These are phyloP conservation scores for Zygoascus biomembranicola DNA, from an alignment of 805 yeast species.

Conservation along the genomic window DNA sequence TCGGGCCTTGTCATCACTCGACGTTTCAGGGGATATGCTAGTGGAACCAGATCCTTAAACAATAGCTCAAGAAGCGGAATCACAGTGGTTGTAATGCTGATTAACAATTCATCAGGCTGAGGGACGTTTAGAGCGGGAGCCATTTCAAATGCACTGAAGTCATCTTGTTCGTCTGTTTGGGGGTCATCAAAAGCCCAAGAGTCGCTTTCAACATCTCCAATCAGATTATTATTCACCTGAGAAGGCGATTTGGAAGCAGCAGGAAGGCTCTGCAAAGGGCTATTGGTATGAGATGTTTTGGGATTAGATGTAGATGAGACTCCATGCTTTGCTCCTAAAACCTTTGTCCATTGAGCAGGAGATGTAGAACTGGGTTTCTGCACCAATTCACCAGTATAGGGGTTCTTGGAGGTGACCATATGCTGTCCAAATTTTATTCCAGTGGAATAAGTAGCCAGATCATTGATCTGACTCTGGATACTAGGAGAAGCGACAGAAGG, in stretches of 20 bases:
- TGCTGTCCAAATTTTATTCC: constrained; percentile 17
- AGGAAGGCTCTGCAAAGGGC: background rate
- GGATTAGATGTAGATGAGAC: background rate
- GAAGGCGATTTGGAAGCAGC: background rate
- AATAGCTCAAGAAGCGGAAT: constrained; percentile 12
- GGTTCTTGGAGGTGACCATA: constrained; percentile 5
- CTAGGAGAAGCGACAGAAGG: background rate
- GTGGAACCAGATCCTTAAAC: constrained; percentile 13
- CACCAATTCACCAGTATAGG: background rate
- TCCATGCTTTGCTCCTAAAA: constrained; percentile 5
- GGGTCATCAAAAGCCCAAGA: constrained; percentile 5
- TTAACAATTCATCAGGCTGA: constrained; percentile 22
- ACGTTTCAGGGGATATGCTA: constrained; percentile 15
- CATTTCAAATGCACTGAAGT: constrained; percentile 15
- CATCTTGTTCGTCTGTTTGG: constrained; percentile 21
- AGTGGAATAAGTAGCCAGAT: constrained; percentile 3
- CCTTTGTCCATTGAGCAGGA: constrained; percentile 13
- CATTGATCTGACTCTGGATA: constrained; percentile 2
- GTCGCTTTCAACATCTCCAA: background rate
- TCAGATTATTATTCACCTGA: background rate
- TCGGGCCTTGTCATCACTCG: constrained; percentile 17
- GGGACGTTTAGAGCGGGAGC: constrained; percentile 16
- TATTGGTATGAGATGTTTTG: background rate
- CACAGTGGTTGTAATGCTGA: constrained; percentile 16
- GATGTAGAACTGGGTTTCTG: constrained; percentile 2